Evolutionary conservation across 2,329 filamentous ascomycete genomes (phyloP).

Genomic region (Fusarium verrucosum): DNA sequence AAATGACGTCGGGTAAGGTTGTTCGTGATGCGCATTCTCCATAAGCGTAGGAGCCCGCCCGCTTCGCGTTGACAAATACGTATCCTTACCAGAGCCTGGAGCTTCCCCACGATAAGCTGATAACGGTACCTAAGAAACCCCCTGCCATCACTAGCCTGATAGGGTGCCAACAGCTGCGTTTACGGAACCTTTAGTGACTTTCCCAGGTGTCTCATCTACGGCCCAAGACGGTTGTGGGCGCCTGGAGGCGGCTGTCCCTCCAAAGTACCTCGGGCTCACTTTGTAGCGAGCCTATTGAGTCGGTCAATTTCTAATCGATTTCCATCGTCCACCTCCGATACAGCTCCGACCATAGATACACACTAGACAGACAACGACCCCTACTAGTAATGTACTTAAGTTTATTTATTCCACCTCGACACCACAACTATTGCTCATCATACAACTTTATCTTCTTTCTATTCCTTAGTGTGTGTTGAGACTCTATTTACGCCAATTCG

Average conservation of each 20-base stretch:
- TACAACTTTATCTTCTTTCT: not conserved
- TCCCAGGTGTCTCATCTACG: constrained; percentile 26
- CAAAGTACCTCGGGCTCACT: constrained; percentile 37
- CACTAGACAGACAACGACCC: constrained; percentile 17
- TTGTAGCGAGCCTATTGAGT: constrained; percentile 28
- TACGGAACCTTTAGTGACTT: constrained; percentile 33
- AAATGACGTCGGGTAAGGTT: constrained; percentile 41
- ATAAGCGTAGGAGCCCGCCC: constrained; percentile 8
- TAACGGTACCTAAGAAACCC: constrained; percentile 12
- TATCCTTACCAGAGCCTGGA: constrained; percentile 14
- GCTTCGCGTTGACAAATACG: constrained; percentile 37
- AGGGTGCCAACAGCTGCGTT: constrained; percentile 16
- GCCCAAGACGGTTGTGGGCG: constrained; percentile 38
- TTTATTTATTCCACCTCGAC: constrained; percentile 20
- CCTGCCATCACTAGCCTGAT: constrained; percentile 19
- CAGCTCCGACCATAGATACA: constrained; percentile 41
- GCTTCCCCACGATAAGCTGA: constrained; percentile 31
- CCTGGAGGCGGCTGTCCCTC: constrained; percentile 41
- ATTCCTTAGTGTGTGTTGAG: not conserved
- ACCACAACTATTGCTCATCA: constrained; percentile 4
- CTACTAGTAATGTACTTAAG: constrained; percentile 36
- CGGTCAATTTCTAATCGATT: constrained; percentile 37
- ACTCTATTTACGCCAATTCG: not conserved
- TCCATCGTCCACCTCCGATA: constrained; percentile 38
- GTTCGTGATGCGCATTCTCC: constrained; percentile 30